Evolutionary conservation across 345 rosid species (phyloP), one percentile per base, ranked within the genome.

Genomic region (Mercurialis annua): DNA sequence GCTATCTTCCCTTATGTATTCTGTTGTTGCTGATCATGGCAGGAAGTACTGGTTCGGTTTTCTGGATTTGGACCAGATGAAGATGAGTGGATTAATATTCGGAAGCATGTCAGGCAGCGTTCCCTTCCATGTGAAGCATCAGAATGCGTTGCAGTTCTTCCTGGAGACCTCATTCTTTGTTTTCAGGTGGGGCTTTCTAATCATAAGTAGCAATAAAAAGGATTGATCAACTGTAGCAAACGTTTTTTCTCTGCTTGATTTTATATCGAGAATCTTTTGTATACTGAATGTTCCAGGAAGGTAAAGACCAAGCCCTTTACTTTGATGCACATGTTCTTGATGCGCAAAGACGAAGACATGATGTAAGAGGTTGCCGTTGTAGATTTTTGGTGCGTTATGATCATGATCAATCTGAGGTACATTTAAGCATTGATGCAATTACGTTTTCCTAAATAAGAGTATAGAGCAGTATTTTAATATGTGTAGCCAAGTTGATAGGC

Each of bases 81-180:
- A 77, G 99, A 90, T 76, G 99, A 95, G 85, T 95, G 99, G 99
- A 67, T 90, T 60, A 88, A 95, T 63, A 80, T 95, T 56, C 81
- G 89, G 72, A 87, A 80, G 77, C 82, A 84, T 71, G 82, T 92
- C 59, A 83, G 99, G 73, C 98, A 86, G 75, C 89, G 99, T 5
- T 92, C 99, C 66, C 98, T 90, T 71, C 98, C 99, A 14, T 95
- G 98, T 70, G 99, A 95, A 87, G 90, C 98, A 73, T 84, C 97
- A 5, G 99, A 95, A 78, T 95, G 99, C 73, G 98, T 90, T 77
- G 98, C 88, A n/a, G 97, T 95, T 76, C 96, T 95, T 80, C 90
- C 98, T 1, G 98, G 97, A 69, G 99, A 95, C 78, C 92, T 90
- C 71, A 85, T 90, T 33, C 97, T 95, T 66, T 95, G 98, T 81